phyloP scores from a whole-genome alignment of 2,329 filamentous ascomycete species.

The Fusarium tjaetaba region DNA sequence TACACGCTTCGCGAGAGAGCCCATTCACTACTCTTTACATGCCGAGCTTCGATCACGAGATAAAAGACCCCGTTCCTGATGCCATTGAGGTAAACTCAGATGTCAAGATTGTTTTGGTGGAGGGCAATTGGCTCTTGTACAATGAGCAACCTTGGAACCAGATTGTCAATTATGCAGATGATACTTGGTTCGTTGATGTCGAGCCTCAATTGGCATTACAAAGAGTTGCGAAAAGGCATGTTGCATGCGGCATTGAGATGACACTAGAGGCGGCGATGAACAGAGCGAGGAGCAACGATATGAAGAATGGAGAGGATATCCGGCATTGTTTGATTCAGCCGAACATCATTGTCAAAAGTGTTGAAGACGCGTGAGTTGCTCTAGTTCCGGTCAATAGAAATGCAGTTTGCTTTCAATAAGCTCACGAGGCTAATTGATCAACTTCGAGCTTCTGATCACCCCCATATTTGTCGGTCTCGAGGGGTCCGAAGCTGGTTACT shows the following conservation, averaged over 20 bases:
- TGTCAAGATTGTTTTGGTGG: neutral
- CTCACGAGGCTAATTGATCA: neutral
- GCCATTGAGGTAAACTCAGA: neutral
- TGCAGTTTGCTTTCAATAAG: fast-evolving
- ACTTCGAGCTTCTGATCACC: neutral
- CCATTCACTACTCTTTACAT: neutral
- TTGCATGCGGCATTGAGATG: neutral
- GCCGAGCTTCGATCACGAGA: neutral
- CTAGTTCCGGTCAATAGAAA: neutral
- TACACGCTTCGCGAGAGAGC: neutral
- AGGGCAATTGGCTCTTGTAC: neutral
- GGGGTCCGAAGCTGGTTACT: neutral
- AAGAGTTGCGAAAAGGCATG: neutral
- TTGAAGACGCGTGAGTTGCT: neutral
- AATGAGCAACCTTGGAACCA: neutral
- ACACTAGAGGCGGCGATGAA: neutral
- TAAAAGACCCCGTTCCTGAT: neutral
- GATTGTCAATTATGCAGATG: neutral
- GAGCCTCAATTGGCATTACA: neutral
- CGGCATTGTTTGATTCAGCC: neutral
- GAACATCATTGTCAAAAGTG: neutral
- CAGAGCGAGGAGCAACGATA: neutral
- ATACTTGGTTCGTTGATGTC: neutral
- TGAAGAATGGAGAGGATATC: neutral
- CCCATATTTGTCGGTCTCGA: neutral